Conservation (phyloP, 305 asterid species). For the Solanum hybrid region DNA sequence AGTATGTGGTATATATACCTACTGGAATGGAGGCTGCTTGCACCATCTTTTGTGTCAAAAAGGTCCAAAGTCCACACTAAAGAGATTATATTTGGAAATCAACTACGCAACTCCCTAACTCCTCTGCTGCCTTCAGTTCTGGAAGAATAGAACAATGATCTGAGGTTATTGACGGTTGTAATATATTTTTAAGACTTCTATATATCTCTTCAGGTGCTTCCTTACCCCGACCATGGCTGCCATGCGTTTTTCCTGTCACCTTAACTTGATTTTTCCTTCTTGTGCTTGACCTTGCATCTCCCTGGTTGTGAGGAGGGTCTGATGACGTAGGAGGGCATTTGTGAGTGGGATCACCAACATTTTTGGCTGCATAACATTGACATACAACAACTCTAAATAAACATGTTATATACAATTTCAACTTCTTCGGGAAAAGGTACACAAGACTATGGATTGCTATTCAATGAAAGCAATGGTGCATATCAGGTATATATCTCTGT, state of each 20-base stretch:
- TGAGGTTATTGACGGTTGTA: conserved; percentile 15
- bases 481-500: neutral
- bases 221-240: conserved; percentile 5
- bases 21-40: neutral
- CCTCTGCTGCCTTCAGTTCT: conserved; percentile 52
- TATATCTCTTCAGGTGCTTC: conserved; percentile 24
- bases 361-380: neutral
- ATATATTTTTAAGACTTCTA: conserved; percentile 15
- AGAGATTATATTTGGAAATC: conserved; percentile 49
- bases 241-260: conserved; percentile 4
- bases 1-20: neutral
- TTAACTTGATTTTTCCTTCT: conserved; percentile 12
- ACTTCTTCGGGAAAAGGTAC: neutral
- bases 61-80: neutral
- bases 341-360: neutral
- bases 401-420: neutral
- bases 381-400: neutral
- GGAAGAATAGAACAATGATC: conserved; percentile 22
- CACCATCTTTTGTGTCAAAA: neutral
- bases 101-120: conserved; percentile 31
- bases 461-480: neutral
- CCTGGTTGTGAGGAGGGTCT: conserved; percentile 6
- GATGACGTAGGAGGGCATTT: conserved; percentile 18
- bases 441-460: neutral
- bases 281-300: conserved; percentile 11